phyloP scores from a whole-genome alignment of 1,284 basidiomycete genomes.

The Spongiforma sp. region DNA sequence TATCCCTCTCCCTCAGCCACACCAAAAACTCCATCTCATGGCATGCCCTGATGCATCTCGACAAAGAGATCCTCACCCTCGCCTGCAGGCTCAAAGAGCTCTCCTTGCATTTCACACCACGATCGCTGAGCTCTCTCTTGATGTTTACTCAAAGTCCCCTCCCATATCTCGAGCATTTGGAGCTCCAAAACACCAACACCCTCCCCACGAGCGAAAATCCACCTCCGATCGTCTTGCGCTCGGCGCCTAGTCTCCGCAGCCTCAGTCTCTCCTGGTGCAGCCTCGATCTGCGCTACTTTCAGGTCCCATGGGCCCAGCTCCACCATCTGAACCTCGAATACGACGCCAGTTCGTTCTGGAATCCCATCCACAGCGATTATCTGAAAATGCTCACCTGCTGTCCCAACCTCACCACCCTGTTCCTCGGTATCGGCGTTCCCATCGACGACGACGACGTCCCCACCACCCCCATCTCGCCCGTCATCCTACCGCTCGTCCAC shows the following conservation, averaged over 20 bases:
- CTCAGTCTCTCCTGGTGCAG: conserved; percentile 35
- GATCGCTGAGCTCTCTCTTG: conserved; percentile 32
- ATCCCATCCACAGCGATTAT: conserved; percentile 35
- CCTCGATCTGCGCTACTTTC: conserved; percentile 34
- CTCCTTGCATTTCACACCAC: conserved; percentile 28
- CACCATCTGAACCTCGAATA: conserved; percentile 34
- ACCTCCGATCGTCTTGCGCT: conserved; percentile 30
- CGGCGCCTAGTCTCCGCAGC: conserved; percentile 34
- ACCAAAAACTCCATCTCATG: conserved; percentile 30
- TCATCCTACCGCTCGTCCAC: conserved; percentile 34
- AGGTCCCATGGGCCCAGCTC: conserved; percentile 36
- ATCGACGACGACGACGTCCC: conserved; percentile 21
- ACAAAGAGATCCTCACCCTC: conserved; percentile 36
- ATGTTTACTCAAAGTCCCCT: conserved; percentile 36
- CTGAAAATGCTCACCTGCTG: conserved; percentile 30
- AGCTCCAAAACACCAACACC: conserved; percentile 33
- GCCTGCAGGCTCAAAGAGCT: conserved; percentile 26
- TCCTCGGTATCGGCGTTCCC: conserved; percentile 29
- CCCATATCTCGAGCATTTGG: conserved; percentile 31
- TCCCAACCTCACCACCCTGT: conserved; percentile 34
- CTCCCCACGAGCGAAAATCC: conserved; percentile 33
- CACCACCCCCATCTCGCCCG: conserved; percentile 12
- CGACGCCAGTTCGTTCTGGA: conserved; percentile 36
- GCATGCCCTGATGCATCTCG: conserved; percentile 36
- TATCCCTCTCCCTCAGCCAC: conserved; percentile 33